Conservation (phyloP, 2,329 filamentous ascomycete genomes). For the Diplocarpon rosae region DNA sequence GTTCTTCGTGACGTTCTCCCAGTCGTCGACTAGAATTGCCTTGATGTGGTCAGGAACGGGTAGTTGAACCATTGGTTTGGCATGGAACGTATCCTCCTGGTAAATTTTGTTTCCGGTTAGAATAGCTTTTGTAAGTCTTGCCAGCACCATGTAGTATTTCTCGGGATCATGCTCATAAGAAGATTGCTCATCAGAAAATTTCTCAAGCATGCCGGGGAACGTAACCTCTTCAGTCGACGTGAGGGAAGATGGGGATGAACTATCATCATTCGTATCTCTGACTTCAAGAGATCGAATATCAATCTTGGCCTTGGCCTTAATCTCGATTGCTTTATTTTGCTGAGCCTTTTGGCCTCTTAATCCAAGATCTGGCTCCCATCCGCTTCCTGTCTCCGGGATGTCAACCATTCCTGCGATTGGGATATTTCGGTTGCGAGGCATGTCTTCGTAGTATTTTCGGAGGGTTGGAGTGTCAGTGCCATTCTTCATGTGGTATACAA, state of each 20-base stretch:
- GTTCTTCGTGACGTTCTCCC: conserved; percentile 97
- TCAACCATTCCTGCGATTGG: conserved; percentile 19
- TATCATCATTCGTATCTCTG: background rate
- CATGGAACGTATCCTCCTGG: conserved; percentile 82
- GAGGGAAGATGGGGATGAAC: conserved; percentile 1
- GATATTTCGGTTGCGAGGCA: conserved; percentile 6
- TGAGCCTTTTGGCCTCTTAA: background rate
- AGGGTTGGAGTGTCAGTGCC: conserved; percentile 13
- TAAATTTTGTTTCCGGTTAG: conserved; percentile 1
- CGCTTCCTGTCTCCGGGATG: conserved; percentile 2
- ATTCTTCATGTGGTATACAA: conserved; percentile 15
- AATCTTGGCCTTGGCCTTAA: background rate
- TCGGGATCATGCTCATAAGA: too few species aligned
- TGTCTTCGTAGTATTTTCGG: conserved; percentile 13
- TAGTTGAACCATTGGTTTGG: conserved; percentile 75
- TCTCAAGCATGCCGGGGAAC: background rate
- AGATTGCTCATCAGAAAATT: background rate
- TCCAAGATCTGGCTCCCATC: background rate
- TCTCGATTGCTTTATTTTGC: background rate
- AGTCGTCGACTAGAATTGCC: conserved; percentile 89
- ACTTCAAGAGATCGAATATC: background rate
- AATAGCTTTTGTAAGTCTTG: background rate
- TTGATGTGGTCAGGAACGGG: conserved; percentile 83
- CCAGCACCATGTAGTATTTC: too few species aligned
- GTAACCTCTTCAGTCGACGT: background rate